Evolutionary conservation across 2,329 filamentous ascomycete species (phyloP).

Genomic region (Sclerotinia borealis): DNA sequence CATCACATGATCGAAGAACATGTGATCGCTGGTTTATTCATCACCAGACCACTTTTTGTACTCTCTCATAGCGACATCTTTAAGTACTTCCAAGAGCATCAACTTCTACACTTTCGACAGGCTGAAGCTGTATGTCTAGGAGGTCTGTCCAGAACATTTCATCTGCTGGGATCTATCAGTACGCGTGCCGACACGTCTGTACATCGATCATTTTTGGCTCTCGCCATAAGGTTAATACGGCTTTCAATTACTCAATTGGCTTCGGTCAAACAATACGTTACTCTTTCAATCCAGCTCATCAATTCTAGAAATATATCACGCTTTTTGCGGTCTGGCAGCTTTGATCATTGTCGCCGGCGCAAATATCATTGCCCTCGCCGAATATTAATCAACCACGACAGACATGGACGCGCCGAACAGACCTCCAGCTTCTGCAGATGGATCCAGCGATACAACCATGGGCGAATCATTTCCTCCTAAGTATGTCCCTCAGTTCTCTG

Average conservation of each 20-base stretch:
- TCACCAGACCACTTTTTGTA: slow-evolving; percentile 13
- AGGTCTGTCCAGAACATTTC: background rate
- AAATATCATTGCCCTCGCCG: slow-evolving; percentile 14
- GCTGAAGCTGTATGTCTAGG: background rate
- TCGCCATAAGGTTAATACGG: background rate
- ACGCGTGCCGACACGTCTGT: slow-evolving; percentile 10
- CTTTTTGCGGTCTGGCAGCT: background rate
- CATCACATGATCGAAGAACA: slow-evolving; percentile 8
- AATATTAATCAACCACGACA: slow-evolving; percentile 11
- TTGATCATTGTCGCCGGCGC: slow-evolving; percentile 15
- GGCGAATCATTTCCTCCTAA: slow-evolving; percentile 27
- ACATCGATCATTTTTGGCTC: background rate
- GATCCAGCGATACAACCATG: slow-evolving; percentile 1
- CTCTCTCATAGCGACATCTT: slow-evolving; percentile 6
- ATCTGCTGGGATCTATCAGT: slow-evolving; percentile 2
- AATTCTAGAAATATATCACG: slow-evolving; percentile 6
- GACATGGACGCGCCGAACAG: slow-evolving; percentile 27
- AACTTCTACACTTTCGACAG: background rate
- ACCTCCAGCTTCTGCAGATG: slow-evolving; percentile 18
- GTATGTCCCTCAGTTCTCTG: slow-evolving; percentile 34
- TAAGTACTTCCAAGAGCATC: background rate
- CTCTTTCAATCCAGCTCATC: background rate
- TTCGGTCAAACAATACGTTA: slow-evolving; percentile 17
- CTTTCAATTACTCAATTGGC: slow-evolving; percentile 16
- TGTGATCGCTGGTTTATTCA: slow-evolving; percentile 10